Evolutionary conservation across 2,329 filamentous ascomycete genomes (phyloP), one percentile per base, ranked within the genome.

Genomic region (Cordyceps javanica): DNA sequence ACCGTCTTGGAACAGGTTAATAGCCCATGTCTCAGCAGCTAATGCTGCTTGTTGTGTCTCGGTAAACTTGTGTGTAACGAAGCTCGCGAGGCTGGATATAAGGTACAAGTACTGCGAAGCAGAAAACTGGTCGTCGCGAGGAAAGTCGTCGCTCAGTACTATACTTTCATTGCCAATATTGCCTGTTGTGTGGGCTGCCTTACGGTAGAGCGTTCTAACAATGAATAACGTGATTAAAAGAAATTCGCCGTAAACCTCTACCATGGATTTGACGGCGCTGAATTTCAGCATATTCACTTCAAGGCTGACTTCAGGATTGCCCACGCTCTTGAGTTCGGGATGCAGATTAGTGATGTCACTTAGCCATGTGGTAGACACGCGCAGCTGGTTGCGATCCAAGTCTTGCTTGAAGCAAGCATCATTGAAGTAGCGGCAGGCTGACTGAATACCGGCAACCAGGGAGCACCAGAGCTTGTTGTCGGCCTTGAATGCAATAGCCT

Each of bases 181-280:
- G 25, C 69, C 61, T 7, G 61, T 53, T 38, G 68, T 69, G n/a
- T 48, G 36, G 1, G 73, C 76, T 5, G 73, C 71, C 19, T 70
- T 69, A 8, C 71, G 70, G 61, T 79, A 80, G 3, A 81, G 68
- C 21, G 69, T 65, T 14, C 71, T 67, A 11, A 72, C 67, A 10
- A 75, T 60, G 19, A 71, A 71, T 2, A 78, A 62, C 19, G 70
- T 66, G 30, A 74, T 65, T 6, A 74, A 66, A n/a, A 77, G 62
- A 48, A 75, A 77, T 50, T 75, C 72, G 11, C 63, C 41, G 19
- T 58, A 58, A 26, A 58, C 19, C 5, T 58, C 56, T 2, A 19
- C 26, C 48, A 48, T 48, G 16, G 49, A 44, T 34, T 58, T 58
- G 11, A 8, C 41, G 6, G 38, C 10, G 32, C 65, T 36, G 66